Percentiles rank a stretch among this genome's conserved stretches.
phyloP scores from a whole-genome alignment of 768 basidiomycete genomes.

The Lactarius pseudohatsudake region DNA sequence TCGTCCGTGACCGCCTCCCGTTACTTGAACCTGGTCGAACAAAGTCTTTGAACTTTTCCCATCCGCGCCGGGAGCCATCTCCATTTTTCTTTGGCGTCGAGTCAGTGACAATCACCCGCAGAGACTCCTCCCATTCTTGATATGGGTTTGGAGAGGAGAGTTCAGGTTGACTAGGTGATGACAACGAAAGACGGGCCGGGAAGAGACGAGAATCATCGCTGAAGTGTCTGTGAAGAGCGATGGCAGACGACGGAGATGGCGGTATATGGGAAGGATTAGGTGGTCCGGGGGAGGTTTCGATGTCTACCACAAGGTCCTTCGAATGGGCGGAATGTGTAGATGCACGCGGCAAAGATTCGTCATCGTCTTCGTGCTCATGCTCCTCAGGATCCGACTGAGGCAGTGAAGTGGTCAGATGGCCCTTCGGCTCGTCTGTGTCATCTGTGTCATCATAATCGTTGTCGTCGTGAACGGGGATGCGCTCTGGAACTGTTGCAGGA shows the following conservation, averaged over 20 bases:
- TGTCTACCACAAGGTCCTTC: conserved; percentile 62
- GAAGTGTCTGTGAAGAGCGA: conserved; percentile 42
- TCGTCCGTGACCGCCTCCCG: conserved; percentile 77
- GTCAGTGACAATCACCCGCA: conserved; percentile 32
- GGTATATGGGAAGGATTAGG: conserved; percentile 43
- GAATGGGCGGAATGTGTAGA: conserved; percentile 61
- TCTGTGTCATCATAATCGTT: conserved; percentile 55
- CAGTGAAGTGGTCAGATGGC: conserved; percentile 28
- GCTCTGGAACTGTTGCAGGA: conserved; percentile 51
- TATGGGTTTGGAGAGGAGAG: conserved; percentile 49
- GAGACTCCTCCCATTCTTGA: conserved; percentile 35
- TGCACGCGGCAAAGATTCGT: conserved; percentile 47
- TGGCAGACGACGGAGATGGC: conserved; percentile 50
- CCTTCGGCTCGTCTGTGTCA: conserved; percentile 41
- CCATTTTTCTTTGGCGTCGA: conserved; percentile 52
- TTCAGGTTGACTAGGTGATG: conserved; percentile 59
- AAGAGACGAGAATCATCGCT: conserved; percentile 57
- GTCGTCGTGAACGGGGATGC: conserved; percentile 60
- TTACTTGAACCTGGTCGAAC: conserved; percentile 61
- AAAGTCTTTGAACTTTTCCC: conserved; percentile 74
- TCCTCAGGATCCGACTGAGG: conserved; percentile 39
- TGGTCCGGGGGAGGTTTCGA: conserved; percentile 57
- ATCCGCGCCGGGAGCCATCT: conserved; percentile 57
- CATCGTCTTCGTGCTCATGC: conserved; percentile 51
- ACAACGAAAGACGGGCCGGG: conserved; percentile 60